Evolutionary conservation across 2,329 filamentous ascomycete genomes (phyloP).

Genomic region (Stenocarpella maydis): DNA sequence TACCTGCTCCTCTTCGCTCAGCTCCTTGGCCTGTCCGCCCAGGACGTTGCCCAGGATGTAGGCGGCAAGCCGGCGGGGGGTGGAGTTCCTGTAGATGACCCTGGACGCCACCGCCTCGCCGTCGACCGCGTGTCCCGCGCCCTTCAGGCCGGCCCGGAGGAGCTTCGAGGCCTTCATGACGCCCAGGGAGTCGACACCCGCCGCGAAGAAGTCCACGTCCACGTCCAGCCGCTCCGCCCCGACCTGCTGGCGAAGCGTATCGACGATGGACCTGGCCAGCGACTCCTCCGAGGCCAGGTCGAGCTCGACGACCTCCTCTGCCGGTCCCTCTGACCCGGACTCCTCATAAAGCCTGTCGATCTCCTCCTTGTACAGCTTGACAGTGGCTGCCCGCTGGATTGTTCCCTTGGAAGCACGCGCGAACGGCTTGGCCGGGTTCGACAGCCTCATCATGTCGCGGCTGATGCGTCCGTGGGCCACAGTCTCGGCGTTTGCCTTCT

Average conservation of each 20-base stretch:
- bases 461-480: constrained; percentile 57
- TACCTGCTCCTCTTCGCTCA: constrained; percentile 33
- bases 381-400: constrained; percentile 50
- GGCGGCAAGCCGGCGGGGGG: constrained; percentile 40
- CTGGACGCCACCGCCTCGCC: constrained; percentile 37
- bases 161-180: constrained; percentile 42
- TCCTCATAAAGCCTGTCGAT: constrained; percentile 52
- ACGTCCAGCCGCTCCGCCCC: constrained; percentile 35
- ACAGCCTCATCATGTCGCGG: constrained; percentile 49
- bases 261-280: constrained; percentile 40
- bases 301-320: constrained; percentile 33
- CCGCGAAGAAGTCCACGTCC: constrained; percentile 48
- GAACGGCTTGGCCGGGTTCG: constrained; percentile 53
- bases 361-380: constrained; percentile 52
- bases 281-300: constrained; percentile 39
- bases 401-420: constrained; percentile 55
- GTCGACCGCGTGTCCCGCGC: constrained; percentile 34
- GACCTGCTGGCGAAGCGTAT: constrained; percentile 37
- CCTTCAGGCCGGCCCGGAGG: constrained; percentile 37
- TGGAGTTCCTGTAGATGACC: constrained; percentile 44
- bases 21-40: constrained; percentile 21
- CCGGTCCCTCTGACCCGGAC: constrained; percentile 33
- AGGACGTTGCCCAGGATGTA: constrained; percentile 35
- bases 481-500: constrained; percentile 52
- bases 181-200: constrained; percentile 51